A percentile compares a stretch with the other conserved stretches of the same genome.
Conservation (phyloP, 371 early-diverging fungal species). For the Sporodiniella umbellata region DNA sequence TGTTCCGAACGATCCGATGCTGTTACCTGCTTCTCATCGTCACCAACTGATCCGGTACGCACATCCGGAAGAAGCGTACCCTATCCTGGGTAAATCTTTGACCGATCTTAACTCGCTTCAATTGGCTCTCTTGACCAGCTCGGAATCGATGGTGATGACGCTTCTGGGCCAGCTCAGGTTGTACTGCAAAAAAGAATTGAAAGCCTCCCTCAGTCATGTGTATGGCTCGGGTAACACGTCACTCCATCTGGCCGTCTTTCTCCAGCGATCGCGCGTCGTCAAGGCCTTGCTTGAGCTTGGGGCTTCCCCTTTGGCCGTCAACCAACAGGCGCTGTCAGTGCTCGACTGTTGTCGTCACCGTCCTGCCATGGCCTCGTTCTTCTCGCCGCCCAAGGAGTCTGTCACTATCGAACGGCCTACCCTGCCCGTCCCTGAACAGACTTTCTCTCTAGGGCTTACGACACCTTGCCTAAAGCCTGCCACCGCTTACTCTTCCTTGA, state of each 20-base stretch:
- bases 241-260: conserved; percentile 68
- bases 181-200: conserved; percentile 4
- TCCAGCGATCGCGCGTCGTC: conserved; percentile 64
- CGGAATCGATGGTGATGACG: conserved; percentile 13
- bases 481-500: not conserved
- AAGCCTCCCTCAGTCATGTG: conserved; percentile 57
- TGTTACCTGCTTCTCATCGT: conserved; percentile 21
- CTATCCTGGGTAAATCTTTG: conserved; percentile 12
- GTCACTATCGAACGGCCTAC: not conserved
- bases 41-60: conserved; percentile 12
- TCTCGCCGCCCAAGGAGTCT: not conserved
- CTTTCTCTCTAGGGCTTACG: too few relatives aligned
- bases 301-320: conserved; percentile 50
- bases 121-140: conserved; percentile 12
- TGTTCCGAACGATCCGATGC: conserved; percentile 18
- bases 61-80: not conserved
- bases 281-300: conserved; percentile 59
- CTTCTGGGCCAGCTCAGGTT: conserved; percentile 11
- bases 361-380: not conserved
- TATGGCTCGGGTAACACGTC: conserved; percentile 72
- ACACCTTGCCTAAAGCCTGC: too few relatives aligned
- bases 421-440: not conserved
- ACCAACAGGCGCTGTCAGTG: conserved; percentile 56
- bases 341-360: conserved; percentile 72
- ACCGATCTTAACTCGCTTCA: conserved; percentile 24